phyloP scores from a whole-genome alignment of 2,329 filamentous ascomycete genomes.

The Talaromyces funiculosus region DNA sequence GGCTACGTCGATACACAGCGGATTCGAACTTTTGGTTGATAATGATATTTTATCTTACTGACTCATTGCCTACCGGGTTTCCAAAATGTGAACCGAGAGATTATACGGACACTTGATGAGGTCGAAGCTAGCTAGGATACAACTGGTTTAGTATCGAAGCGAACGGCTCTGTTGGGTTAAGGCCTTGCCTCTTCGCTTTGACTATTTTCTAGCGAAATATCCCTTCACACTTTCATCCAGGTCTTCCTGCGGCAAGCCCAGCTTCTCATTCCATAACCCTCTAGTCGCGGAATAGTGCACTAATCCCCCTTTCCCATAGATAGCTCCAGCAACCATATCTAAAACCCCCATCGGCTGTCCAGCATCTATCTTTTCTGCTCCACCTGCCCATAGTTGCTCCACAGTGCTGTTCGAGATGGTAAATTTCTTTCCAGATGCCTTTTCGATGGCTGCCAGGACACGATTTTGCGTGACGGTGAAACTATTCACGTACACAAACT shows the following conservation, averaged over 20 bases:
- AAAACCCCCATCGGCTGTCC: background rate
- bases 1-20: too few relatives aligned
- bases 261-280: background rate
- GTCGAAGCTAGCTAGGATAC: too few relatives aligned
- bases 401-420: background rate
- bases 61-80: too few relatives aligned
- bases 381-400: background rate
- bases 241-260: slow-evolving; percentile 1
- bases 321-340: background rate
- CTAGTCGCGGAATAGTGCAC: background rate
- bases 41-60: too few relatives aligned
- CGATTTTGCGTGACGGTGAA: slow-evolving; percentile 4
- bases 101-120: too few relatives aligned
- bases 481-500: slow-evolving; percentile 9
- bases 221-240: background rate
- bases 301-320: slow-evolving; percentile 3
- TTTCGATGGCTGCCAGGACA: slow-evolving; percentile 12
- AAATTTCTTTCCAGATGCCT: slow-evolving; percentile 8
- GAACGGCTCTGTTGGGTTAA: too few relatives aligned
- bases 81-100: too few relatives aligned
- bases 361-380: background rate
- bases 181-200: too few relatives aligned
- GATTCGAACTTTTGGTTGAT: too few relatives aligned
- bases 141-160: too few relatives aligned
- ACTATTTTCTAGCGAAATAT: background rate